Percentiles rank a stretch among this genome's conserved stretches.
phyloP scores from a whole-genome alignment of 176 grass and related monocot species.

The Oryza longistaminata region DNA sequence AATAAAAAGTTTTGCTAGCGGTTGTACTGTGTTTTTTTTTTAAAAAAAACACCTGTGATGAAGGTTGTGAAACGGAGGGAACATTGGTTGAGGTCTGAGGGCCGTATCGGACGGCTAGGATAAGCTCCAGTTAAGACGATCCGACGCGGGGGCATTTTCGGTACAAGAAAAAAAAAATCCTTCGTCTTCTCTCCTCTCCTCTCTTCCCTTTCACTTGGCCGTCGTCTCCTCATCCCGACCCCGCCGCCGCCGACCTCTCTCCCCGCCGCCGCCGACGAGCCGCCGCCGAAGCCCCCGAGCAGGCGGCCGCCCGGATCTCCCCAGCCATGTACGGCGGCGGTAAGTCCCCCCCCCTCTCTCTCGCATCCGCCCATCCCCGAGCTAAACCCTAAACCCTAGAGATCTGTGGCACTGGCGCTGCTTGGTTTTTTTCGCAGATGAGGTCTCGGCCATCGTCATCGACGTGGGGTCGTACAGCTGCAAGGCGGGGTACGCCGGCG shows the following conservation, averaged over 20 bases:
- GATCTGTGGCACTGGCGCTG: constrained; percentile 18
- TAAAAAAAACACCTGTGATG: too few relatives aligned
- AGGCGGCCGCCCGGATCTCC: constrained; percentile 2
- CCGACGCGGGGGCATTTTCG: not conserved
- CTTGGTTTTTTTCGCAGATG: constrained; percentile 52
- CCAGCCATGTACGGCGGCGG: constrained; percentile 94
- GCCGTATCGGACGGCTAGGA: not conserved
- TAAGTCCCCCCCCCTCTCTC: constrained; percentile 43
- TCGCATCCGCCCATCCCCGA: not conserved
- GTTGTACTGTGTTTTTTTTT: too few relatives aligned
- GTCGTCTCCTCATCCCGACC: not conserved
- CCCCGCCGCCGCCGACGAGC: not conserved
- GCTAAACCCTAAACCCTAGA: constrained; percentile 46
- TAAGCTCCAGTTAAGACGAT: not conserved
- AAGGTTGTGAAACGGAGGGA: too few relatives aligned
- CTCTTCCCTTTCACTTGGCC: too few relatives aligned
- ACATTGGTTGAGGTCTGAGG: not conserved
- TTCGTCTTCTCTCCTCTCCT: too few relatives aligned
- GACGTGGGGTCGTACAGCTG: constrained; percentile 97
- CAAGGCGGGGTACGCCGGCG: constrained; percentile 95
- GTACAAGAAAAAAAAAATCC: not conserved
- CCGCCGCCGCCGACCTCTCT: not conserved
- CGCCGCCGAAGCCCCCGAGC: not conserved
- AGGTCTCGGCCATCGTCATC: constrained; percentile 96
- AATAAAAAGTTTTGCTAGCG: too few relatives aligned